Evolutionary conservation across 2,329 filamentous ascomycete species (phyloP).

Genomic region (Pseudophaeomoniella oleicola): DNA sequence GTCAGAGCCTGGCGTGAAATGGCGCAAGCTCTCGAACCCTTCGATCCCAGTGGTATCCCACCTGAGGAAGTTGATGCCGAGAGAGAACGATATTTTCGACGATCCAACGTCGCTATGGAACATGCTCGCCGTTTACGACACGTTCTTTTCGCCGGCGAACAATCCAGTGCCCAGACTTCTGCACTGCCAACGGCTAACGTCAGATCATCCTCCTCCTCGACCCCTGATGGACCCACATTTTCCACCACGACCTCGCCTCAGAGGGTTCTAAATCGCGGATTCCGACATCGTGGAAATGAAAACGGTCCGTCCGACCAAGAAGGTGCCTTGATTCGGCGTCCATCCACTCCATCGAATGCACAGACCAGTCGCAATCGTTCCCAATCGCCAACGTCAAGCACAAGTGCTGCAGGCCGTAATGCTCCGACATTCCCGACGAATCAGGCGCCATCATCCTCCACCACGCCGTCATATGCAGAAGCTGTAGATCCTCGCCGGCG

Average conservation of each 20-base stretch:
- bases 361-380: background rate
- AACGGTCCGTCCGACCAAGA: background rate
- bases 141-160: background rate
- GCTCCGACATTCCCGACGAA: background rate
- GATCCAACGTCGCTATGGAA: background rate
- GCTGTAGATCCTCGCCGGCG: background rate
- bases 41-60: background rate
- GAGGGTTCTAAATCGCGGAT: too few species aligned
- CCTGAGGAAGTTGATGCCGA: background rate
- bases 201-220: background rate
- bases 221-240: background rate
- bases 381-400: background rate
- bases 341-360: background rate
- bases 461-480: background rate
- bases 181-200: background rate
- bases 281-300: background rate
- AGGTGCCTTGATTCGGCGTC: background rate
- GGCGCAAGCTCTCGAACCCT: background rate
- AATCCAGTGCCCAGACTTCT: background rate
- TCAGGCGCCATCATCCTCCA: background rate
- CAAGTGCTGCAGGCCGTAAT: background rate
- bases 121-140: background rate
- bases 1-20: background rate
- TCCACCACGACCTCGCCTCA: too few species aligned
- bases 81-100: background rate